phyloP scores from a whole-genome alignment of 2,329 filamentous ascomycete species.

The Neopestalotiopsis sp. region DNA sequence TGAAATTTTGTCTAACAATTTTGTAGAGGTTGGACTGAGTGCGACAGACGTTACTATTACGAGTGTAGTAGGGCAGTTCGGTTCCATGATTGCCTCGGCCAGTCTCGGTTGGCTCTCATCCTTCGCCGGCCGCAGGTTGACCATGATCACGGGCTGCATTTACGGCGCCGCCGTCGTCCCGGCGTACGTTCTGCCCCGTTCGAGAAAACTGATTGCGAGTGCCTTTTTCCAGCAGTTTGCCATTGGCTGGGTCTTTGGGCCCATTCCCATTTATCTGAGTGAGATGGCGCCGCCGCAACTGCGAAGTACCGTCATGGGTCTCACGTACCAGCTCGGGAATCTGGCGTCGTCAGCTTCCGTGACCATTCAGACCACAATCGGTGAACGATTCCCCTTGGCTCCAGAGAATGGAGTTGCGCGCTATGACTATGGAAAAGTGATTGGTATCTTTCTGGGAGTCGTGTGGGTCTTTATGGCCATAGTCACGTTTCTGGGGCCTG shows the following conservation, averaged over 20 bases:
- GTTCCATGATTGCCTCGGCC: conserved; percentile 71
- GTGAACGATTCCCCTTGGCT: conserved; percentile 75
- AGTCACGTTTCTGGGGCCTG: conserved; percentile 67
- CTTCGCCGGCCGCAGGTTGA: conserved; percentile 71
- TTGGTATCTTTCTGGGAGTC: conserved; percentile 89
- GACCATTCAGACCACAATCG: conserved; percentile 78
- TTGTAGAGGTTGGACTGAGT: conserved; percentile 51
- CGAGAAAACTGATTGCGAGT: conserved; percentile 71
- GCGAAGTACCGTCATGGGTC: conserved; percentile 76
- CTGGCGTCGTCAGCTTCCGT: conserved; percentile 72
- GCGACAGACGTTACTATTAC: conserved; percentile 68
- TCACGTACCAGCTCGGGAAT: conserved; percentile 79
- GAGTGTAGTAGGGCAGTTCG: conserved; percentile 70
- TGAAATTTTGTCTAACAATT: neutral
- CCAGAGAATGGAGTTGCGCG: conserved; percentile 53
- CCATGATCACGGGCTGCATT: conserved; percentile 68
- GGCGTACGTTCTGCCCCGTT: conserved; percentile 76
- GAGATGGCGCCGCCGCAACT: conserved; percentile 76
- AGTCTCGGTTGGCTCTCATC: conserved; percentile 71
- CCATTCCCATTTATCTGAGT: conserved; percentile 80
- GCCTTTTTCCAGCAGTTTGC: conserved; percentile 87
- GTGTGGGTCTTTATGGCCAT: conserved; percentile 70
- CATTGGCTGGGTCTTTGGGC: conserved; percentile 78
- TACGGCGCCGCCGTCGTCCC: conserved; percentile 79
- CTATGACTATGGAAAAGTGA: conserved; percentile 82